Evolutionary conservation across 805 yeast genomes (phyloP).

Genomic region (Nematodospora valgi): DNA sequence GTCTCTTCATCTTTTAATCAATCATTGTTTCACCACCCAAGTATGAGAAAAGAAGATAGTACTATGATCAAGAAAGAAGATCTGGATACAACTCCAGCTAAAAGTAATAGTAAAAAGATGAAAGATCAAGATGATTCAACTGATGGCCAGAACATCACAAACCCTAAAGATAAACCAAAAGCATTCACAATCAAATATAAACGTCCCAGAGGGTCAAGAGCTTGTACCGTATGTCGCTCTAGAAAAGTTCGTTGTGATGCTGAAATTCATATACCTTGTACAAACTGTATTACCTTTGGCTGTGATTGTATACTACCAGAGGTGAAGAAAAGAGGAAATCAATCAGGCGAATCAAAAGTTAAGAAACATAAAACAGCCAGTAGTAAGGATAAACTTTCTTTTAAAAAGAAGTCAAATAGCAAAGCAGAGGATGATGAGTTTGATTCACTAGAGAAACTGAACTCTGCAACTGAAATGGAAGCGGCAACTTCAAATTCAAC

Average conservation of each 20-base stretch:
- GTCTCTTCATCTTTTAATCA: no score
- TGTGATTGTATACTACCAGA: slow-evolving; percentile 70
- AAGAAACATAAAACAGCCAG: slow-evolving; percentile 3
- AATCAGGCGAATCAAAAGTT: slow-evolving; percentile 12
- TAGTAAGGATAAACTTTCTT: background rate
- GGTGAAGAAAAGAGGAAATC: slow-evolving; percentile 42
- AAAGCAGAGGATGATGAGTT: background rate
- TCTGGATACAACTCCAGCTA: background rate
- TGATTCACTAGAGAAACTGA: background rate
- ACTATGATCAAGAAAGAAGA: background rate
- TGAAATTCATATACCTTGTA: slow-evolving; percentile 45
- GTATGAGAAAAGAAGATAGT: no score
- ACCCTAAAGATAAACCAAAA: slow-evolving; percentile 28
- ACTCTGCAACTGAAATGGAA: background rate
- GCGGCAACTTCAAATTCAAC: background rate
- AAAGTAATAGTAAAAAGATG: no score
- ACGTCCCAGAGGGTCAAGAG: slow-evolving; percentile 63
- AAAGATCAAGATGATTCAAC: no score
- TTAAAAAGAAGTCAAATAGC: background rate
- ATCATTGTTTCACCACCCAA: no score
- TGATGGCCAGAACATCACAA: no score
- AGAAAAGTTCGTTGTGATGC: slow-evolving; percentile 82
- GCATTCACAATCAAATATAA: slow-evolving; percentile 46
- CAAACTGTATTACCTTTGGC: slow-evolving; percentile 66
- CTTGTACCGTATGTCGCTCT: slow-evolving; percentile 74